These are phyloP conservation scores for Fusarium sp. DNA, from an alignment of 2,329 filamentous ascomycete species.

Conservation along the genomic window DNA sequence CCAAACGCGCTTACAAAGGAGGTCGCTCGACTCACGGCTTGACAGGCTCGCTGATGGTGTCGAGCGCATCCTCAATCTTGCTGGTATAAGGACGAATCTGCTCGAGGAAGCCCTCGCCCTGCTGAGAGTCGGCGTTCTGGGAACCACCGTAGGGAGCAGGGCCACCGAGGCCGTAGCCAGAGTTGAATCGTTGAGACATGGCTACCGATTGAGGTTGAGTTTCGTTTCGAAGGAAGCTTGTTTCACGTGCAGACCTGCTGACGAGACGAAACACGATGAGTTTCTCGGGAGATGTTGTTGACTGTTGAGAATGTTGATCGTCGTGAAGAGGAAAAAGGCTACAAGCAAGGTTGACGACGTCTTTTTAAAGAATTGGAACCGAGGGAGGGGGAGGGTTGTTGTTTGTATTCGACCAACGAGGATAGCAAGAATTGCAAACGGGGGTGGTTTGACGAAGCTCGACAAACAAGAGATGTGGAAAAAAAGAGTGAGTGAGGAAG, in stretches of 20 bases:
- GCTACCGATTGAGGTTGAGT: constrained; percentile 13
- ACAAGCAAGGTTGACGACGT: constrained; percentile 24
- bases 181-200: constrained; percentile 70
- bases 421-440: constrained; percentile 20
- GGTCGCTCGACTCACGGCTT: constrained; percentile 77
- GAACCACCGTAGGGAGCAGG: constrained; percentile 75
- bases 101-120: constrained; percentile 75
- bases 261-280: constrained; percentile 34
- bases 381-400: constrained; percentile 14
- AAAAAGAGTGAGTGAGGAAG: constrained; percentile 30
- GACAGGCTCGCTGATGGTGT: constrained; percentile 87
- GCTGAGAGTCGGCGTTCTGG: constrained; percentile 68
- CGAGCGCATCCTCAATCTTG: constrained; percentile 96
- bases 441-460: constrained; percentile 21
- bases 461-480: constrained; percentile 21
- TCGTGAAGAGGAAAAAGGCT: constrained; percentile 6
- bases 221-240: constrained; percentile 23
- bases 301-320: constrained; percentile 1
- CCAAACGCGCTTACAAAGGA: constrained; percentile 12
- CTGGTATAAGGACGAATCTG: constrained; percentile 93
- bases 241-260: constrained; percentile 48
- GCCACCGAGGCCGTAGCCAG: constrained; percentile 86
- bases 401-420: constrained; percentile 22
- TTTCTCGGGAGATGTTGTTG: constrained; percentile 3
- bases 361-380: constrained; percentile 16